These are phyloP conservation scores for Phytophthora ramorum DNA, from an alignment of 352 stramenopile genomes.

Conservation along the genomic window DNA sequence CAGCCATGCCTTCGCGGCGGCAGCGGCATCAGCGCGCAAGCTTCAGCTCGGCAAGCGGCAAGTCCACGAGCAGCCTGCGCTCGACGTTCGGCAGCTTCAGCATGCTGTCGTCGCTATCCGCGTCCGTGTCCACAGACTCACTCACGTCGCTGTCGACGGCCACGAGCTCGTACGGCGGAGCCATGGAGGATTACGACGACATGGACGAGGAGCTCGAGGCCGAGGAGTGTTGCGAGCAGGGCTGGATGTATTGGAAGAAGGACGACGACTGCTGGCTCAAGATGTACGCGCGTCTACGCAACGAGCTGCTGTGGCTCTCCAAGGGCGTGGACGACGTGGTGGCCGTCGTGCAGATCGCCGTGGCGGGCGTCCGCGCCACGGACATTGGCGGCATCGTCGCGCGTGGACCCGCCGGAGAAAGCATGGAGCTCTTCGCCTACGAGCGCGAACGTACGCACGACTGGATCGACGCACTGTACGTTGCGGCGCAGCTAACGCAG, in stretches of 20 bases:
- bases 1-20: conserved; percentile 39
- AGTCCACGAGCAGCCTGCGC: conserved; percentile 33
- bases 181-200: conserved; percentile 47
- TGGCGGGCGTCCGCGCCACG: conserved; percentile 56
- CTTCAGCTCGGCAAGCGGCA: conserved; percentile 19
- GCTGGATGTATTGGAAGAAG: conserved; percentile 85
- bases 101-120: conserved; percentile 36
- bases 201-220: conserved; percentile 30
- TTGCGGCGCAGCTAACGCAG: conserved; percentile 63
- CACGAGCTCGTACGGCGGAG: conserved; percentile 58
- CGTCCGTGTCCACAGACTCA: conserved; percentile 37
- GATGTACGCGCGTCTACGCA: conserved; percentile 72
- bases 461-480: conserved; percentile 74
- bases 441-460: conserved; percentile 53
- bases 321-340: conserved; percentile 45
- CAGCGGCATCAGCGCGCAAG: conserved; percentile 32
- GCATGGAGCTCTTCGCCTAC: conserved; percentile 82
- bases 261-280: conserved; percentile 75
- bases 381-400: conserved; percentile 58
- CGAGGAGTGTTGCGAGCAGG: conserved; percentile 43
- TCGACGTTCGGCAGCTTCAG: conserved; percentile 44
- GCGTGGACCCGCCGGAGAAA: conserved; percentile 60
- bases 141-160: conserved; percentile 49
- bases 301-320: conserved; percentile 76
- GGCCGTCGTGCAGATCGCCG: conserved; percentile 74